Conservation (phyloP, 2,329 filamentous ascomycete species). For the Calonectria pteridis region DNA sequence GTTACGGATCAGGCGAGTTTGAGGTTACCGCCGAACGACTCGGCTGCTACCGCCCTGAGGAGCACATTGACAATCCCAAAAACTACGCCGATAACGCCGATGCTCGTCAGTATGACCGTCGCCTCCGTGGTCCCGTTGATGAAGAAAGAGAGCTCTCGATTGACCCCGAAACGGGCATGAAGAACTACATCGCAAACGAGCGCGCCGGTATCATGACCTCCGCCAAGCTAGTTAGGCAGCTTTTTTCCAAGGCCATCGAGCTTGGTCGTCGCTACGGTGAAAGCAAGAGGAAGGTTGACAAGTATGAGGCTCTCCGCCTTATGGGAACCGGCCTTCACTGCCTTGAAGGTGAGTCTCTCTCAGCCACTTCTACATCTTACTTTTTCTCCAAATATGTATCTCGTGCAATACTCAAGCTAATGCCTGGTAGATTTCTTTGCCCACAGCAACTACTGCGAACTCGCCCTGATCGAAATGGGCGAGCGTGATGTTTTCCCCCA, state of each 20-base stretch:
- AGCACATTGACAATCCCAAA: constrained; percentile 81
- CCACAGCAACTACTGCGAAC: constrained; percentile 93
- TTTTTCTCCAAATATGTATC: not conserved
- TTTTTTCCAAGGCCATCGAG: constrained; percentile 81
- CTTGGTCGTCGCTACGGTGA: constrained; percentile 79
- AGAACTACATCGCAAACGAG: constrained; percentile 96
- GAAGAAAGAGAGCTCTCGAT: constrained; percentile 83
- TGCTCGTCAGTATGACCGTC: constrained; percentile 83
- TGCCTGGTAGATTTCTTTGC: constrained; percentile 79
- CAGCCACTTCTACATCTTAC: too few species aligned
- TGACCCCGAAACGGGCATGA: constrained; percentile 81
- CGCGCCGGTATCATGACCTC: constrained; percentile 83
- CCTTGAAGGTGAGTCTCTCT: constrained; percentile 71
- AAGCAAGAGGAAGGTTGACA: constrained; percentile 73
- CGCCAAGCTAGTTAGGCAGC: constrained; percentile 78
- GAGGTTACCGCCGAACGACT: constrained; percentile 86
- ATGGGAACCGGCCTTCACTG: constrained; percentile 92
- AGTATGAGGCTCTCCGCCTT: constrained; percentile 88
- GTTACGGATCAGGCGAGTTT: constrained; percentile 86
- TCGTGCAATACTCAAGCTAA: constrained; percentile 20
- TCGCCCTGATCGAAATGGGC: constrained; percentile 88
- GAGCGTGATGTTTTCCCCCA: constrained; percentile 88
- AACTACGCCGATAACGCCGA: constrained; percentile 93
- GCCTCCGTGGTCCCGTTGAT: constrained; percentile 85
- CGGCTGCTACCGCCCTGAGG: constrained; percentile 85